phyloP scores from a whole-genome alignment of 352 stramenopile species.

The Blastocystis sp. region DNA sequence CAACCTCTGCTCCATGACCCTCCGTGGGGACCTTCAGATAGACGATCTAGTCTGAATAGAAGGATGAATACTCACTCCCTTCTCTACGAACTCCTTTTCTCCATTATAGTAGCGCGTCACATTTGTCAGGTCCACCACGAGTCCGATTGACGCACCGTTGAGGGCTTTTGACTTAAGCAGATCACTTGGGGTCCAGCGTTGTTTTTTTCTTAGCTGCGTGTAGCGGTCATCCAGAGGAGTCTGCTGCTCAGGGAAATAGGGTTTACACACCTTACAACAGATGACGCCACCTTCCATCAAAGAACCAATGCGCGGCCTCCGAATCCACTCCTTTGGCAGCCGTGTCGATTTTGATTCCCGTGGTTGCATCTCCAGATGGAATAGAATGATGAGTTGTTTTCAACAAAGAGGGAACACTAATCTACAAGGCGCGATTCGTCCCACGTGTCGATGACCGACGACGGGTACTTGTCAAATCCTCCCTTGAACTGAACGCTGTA shows the following conservation, averaged over 20 bases:
- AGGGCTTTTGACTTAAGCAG: not conserved
- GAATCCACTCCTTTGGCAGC: not conserved
- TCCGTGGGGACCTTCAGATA: not conserved
- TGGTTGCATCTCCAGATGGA: not conserved
- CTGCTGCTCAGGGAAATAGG: no score
- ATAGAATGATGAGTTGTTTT: no score
- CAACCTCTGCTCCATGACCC: not conserved
- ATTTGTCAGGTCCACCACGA: not conserved
- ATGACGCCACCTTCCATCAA: not conserved
- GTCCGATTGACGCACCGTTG: not conserved
- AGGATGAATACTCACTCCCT: not conserved
- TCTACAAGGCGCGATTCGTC: no score
- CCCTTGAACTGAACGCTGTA: slow-evolving; percentile 31
- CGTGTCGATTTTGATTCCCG: not conserved
- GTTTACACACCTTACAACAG: not conserved
- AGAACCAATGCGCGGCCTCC: not conserved
- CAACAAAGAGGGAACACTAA: no score
- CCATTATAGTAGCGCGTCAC: not conserved
- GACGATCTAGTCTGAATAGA: not conserved
- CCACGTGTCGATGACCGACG: not conserved
- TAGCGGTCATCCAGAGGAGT: not conserved
- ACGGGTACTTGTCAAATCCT: slow-evolving; percentile 11
- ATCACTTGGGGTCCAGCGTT: not conserved
- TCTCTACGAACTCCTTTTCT: not conserved
- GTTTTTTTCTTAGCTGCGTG: no score